Conservation (phyloP, 2,329 filamentous ascomycete species). For the Phaeoacremonium minimum region DNA sequence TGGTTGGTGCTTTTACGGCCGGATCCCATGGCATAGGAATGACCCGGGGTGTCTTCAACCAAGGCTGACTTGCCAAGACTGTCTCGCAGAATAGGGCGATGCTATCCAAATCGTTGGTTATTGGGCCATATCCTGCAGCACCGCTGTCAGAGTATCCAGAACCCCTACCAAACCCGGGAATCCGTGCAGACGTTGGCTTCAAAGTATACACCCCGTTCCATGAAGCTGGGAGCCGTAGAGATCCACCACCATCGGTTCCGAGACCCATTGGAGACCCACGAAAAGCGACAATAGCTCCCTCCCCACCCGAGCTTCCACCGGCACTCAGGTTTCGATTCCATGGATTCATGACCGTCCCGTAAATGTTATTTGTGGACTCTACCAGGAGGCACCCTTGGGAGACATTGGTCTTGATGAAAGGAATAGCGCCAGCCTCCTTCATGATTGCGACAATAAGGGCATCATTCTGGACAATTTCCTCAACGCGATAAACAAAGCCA, state of each 20-base stretch:
- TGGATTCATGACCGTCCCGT: slow-evolving; percentile 59
- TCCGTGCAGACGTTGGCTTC: slow-evolving; percentile 38
- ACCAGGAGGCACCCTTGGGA: slow-evolving; percentile 51
- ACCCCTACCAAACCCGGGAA: slow-evolving; percentile 18
- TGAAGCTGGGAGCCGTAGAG: slow-evolving; percentile 37
- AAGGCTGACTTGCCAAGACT: slow-evolving; percentile 47
- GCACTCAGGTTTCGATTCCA: slow-evolving; percentile 52
- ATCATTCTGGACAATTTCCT: not conserved
- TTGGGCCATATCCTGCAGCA: slow-evolving; percentile 45
- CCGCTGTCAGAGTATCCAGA: slow-evolving; percentile 40
- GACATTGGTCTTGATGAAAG: slow-evolving; percentile 69
- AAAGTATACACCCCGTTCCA: slow-evolving; percentile 39
- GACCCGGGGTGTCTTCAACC: slow-evolving; percentile 24
- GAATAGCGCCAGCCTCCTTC: slow-evolving; percentile 55
- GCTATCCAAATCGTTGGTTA: slow-evolving; percentile 16
- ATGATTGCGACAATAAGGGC: slow-evolving; percentile 50
- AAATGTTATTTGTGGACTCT: slow-evolving; percentile 58
- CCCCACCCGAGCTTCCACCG: slow-evolving; percentile 63
- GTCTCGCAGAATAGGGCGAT: slow-evolving; percentile 44
- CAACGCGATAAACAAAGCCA: not conserved
- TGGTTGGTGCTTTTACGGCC: not conserved
- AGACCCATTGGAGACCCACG: slow-evolving; percentile 55
- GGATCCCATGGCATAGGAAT: not conserved
- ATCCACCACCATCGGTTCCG: slow-evolving; percentile 57
- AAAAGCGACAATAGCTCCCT: slow-evolving; percentile 56